Evolutionary conservation across 1,139 yeast genomes (phyloP).

Genomic region (Pichia norvegensis): DNA sequence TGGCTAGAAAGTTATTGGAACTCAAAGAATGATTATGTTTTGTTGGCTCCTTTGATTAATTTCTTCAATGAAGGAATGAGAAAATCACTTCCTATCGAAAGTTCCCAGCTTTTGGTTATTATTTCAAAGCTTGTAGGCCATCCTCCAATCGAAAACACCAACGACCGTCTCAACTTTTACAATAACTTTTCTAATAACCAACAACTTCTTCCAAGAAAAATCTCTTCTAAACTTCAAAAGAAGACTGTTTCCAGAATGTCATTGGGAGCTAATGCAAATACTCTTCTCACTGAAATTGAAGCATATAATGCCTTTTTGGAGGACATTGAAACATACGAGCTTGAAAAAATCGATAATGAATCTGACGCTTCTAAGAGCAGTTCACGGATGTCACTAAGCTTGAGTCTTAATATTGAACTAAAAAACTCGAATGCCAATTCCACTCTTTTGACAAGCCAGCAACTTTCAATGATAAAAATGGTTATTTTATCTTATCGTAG

Average conservation of each 20-base stretch:
- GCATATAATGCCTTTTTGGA: slow-evolving; percentile 26
- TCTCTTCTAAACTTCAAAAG: slow-evolving; percentile 26
- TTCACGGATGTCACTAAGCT: slow-evolving; percentile 20
- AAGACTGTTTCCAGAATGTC: slow-evolving; percentile 26
- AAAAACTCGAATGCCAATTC: slow-evolving; percentile 20
- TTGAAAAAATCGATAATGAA: slow-evolving; percentile 39
- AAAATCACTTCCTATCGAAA: slow-evolving; percentile 51
- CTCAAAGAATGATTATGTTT: slow-evolving; percentile 45
- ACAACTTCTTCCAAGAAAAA: slow-evolving; percentile 41
- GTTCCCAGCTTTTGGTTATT: slow-evolving; percentile 51
- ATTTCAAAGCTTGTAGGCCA: slow-evolving; percentile 45
- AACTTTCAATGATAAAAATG: slow-evolving; percentile 37
- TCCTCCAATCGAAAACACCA: slow-evolving; percentile 27
- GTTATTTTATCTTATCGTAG: slow-evolving; percentile 43
- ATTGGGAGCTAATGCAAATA: slow-evolving; percentile 14
- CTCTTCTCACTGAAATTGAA: slow-evolving; percentile 22
- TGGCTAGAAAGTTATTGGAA: slow-evolving; percentile 93
- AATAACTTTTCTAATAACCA: slow-evolving; percentile 26
- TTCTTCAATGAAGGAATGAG: slow-evolving; percentile 70
- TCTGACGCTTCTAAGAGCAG: slow-evolving; percentile 5
- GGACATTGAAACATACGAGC: slow-evolving; percentile 42
- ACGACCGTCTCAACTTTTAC: slow-evolving; percentile 24
- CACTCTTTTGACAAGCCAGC: slow-evolving; percentile 31
- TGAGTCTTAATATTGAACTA: slow-evolving; percentile 23
- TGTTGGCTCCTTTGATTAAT: slow-evolving; percentile 62